Percentiles rank a stretch among this genome's conserved stretches.
Conservation (phyloP, 1,139 yeast species). For the Eremothecium coryli region DNA sequence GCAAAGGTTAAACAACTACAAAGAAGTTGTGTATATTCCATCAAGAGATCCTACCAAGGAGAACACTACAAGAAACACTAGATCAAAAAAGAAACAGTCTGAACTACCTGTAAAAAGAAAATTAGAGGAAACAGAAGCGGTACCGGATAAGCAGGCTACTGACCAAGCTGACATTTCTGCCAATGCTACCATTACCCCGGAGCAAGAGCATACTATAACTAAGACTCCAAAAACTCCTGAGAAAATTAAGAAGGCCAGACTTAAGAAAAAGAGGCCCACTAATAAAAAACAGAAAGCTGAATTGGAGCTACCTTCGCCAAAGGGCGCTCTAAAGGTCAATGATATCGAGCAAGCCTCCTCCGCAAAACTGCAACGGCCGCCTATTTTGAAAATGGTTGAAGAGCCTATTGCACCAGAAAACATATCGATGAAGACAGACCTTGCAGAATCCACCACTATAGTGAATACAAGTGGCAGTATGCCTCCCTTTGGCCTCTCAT, state of each 20-base stretch:
- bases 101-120: not conserved
- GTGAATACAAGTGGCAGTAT: constrained; percentile 15
- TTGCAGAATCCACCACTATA: constrained; percentile 9
- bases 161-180: not conserved
- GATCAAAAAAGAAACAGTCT: constrained; percentile 1
- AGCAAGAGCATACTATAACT: not conserved
- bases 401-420: not conserved
- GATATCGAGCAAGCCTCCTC: not conserved
- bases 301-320: not conserved
- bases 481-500: constrained; percentile 13
- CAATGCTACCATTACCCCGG: not conserved
- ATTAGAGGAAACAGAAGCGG: not conserved
- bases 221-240: constrained; percentile 4
- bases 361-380: not conserved
- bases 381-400: not conserved
- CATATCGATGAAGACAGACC: constrained; percentile 4
- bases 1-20: constrained; percentile 14
- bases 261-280: constrained; percentile 1
- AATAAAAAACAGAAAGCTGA: not conserved
- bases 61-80: constrained; percentile 4
- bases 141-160: not conserved
- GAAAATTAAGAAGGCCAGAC: not conserved
- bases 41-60: constrained; percentile 13
- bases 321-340: not conserved
- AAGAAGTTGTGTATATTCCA: constrained; percentile 14